Conservation (phyloP, 1,284 basidiomycete genomes). For the Wallemia mellicola region DNA sequence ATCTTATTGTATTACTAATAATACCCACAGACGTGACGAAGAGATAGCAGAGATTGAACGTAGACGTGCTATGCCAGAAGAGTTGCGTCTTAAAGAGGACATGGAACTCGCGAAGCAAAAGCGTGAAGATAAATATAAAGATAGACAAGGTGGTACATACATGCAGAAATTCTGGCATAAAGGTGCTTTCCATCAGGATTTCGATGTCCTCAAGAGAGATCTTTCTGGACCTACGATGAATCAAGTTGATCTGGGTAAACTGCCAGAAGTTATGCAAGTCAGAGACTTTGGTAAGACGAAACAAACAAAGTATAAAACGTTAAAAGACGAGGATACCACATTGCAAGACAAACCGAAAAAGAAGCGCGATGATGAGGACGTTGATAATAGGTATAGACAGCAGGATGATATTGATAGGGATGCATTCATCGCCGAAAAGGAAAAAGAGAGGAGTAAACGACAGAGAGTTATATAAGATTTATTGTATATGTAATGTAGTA, state of each 20-base stretch:
- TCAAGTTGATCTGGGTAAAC: slow-evolving; percentile 47
- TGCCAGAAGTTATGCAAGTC: slow-evolving; percentile 92
- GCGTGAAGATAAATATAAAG: slow-evolving; percentile 50
- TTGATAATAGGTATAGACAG: not conserved
- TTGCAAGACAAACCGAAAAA: not conserved
- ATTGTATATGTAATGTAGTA: no score
- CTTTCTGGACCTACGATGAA: slow-evolving; percentile 65
- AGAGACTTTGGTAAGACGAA: slow-evolving; percentile 80
- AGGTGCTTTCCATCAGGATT: slow-evolving; percentile 92
- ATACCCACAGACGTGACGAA: slow-evolving; percentile 24
- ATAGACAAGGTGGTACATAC: slow-evolving; percentile 31
- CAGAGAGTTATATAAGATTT: no score
- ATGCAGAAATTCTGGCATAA: slow-evolving; percentile 98
- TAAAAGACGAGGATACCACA: not conserved
- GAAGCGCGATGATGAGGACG: not conserved
- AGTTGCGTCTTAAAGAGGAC: slow-evolving; percentile 66
- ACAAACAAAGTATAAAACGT: slow-evolving; percentile 26
- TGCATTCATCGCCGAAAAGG: no score
- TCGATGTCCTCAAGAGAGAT: slow-evolving; percentile 64
- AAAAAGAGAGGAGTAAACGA: not conserved
- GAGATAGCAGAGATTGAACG: slow-evolving; percentile 73
- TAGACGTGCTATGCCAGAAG: slow-evolving; percentile 67
- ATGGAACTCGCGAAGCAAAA: slow-evolving; percentile 48
- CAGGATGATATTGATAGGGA: not conserved
- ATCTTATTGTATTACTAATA: not conserved